phyloP scores from a whole-genome alignment of 345 rosid species.

The Nasturtium officinale region DNA sequence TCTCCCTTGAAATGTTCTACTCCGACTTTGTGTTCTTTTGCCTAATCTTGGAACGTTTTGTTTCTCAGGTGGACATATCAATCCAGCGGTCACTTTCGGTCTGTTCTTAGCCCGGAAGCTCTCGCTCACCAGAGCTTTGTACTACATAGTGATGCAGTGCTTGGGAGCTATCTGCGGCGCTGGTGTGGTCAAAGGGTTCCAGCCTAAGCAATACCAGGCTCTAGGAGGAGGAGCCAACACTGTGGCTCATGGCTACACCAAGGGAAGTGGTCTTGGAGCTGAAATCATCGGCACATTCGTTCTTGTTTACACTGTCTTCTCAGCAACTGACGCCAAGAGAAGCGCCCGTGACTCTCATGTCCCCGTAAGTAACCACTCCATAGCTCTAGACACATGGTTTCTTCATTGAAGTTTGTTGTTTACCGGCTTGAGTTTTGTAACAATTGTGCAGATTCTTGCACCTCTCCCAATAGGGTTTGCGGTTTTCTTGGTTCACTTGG shows the following conservation, averaged over 20 bases:
- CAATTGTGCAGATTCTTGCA: conserved; percentile 54
- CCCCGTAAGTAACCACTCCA: conserved; percentile 45
- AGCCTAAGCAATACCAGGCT: conserved; percentile 40
- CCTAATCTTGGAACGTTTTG: not conserved
- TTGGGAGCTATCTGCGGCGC: conserved; percentile 46
- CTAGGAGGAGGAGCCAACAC: conserved; percentile 54
- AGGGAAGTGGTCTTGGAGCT: conserved; percentile 51
- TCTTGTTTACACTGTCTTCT: conserved; percentile 55
- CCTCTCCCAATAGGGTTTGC: conserved; percentile 72
- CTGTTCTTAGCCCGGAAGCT: conserved; percentile 46
- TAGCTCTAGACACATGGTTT: conserved; percentile 17
- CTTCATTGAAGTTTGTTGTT: not conserved
- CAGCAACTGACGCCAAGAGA: conserved; percentile 55
- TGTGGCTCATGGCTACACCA: conserved; percentile 50
- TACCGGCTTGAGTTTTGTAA: not conserved
- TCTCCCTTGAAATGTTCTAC: not conserved
- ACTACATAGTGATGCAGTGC: conserved; percentile 53
- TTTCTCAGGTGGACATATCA: conserved; percentile 50
- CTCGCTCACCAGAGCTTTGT: conserved; percentile 45
- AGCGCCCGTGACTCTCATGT: conserved; percentile 50
- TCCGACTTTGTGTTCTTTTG: not conserved
- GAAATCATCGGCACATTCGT: conserved; percentile 50
- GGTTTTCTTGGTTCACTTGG: conserved; percentile 72
- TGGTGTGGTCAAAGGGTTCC: conserved; percentile 54
- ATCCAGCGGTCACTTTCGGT: conserved; percentile 47